phyloP scores from a whole-genome alignment of 2,329 filamentous ascomycete genomes.

The Microascus cirrosus region DNA sequence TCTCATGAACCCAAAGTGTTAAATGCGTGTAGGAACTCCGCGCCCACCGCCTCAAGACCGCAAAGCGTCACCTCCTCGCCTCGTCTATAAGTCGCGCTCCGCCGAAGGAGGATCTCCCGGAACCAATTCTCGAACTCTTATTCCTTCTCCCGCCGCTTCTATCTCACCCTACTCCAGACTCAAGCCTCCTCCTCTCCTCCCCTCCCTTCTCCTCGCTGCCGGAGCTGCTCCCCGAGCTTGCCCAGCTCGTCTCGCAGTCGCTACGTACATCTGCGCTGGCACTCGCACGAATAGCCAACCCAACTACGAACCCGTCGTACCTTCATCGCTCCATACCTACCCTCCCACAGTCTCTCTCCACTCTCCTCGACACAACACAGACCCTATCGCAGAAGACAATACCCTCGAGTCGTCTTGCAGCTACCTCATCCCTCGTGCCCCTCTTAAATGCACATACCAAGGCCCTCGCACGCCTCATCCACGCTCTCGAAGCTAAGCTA shows the following conservation, averaged over 20 bases:
- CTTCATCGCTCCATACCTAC: slow-evolving; percentile 45
- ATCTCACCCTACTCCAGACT: slow-evolving; percentile 15
- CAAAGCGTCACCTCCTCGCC: slow-evolving; percentile 38
- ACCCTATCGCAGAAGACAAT: slow-evolving; percentile 20
- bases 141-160: slow-evolving; percentile 41
- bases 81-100: slow-evolving; percentile 34
- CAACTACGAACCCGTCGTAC: slow-evolving; percentile 40
- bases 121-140: slow-evolving; percentile 23
- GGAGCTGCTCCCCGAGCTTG: slow-evolving; percentile 33
- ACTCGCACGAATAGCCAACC: slow-evolving; percentile 33
- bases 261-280: slow-evolving; percentile 36
- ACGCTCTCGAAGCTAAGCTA: slow-evolving; percentile 43
- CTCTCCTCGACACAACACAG: slow-evolving; percentile 22
- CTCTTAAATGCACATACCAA: slow-evolving; percentile 24
- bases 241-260: slow-evolving; percentile 33
- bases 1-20: neutral
- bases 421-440: slow-evolving; percentile 13
- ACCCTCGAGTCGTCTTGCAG: slow-evolving; percentile 22
- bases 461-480: slow-evolving; percentile 30
- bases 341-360: slow-evolving; percentile 27
- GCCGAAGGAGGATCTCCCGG: slow-evolving; percentile 30
- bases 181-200: slow-evolving; percentile 33
- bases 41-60: slow-evolving; percentile 31
- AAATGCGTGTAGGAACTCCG: slow-evolving; percentile 32
- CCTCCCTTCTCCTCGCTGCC: slow-evolving; percentile 38